These are phyloP conservation scores for Aegle marmelos DNA, from an alignment of 345 rosid genomes.

Conservation along the genomic window DNA sequence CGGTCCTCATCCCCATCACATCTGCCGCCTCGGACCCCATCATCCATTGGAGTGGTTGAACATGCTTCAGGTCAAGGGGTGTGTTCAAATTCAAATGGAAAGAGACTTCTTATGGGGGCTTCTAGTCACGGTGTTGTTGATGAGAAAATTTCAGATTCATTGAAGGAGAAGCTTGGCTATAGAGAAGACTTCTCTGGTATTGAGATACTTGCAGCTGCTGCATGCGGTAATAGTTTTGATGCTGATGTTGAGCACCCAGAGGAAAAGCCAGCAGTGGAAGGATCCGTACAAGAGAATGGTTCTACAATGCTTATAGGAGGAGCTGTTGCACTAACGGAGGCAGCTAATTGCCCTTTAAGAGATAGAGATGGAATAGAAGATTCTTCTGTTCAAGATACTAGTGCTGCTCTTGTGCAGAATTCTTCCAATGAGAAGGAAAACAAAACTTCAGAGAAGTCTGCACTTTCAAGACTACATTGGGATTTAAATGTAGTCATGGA, in stretches of 20 bases:
- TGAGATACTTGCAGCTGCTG: constrained; percentile 53
- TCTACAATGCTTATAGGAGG: constrained; percentile 15
- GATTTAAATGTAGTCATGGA: constrained; percentile 52
- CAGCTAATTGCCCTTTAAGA: constrained; percentile 17
- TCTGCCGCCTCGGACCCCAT: constrained; percentile 7
- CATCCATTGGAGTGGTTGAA: constrained; percentile 16
- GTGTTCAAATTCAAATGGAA: neutral
- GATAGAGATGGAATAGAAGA: constrained; percentile 18
- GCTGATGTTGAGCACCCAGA: constrained; percentile 18
- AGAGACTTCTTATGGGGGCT: constrained; percentile 3
- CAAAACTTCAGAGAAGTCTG: constrained; percentile 8
- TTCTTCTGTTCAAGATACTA: constrained; percentile 23
- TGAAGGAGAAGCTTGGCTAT: constrained; percentile 20
- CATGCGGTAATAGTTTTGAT: constrained; percentile 37
- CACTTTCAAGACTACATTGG: constrained; percentile 33
- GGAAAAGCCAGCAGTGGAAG: constrained; percentile 16
- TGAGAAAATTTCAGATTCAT: constrained; percentile 11
- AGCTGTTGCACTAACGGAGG: constrained; percentile 12
- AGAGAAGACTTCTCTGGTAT: constrained; percentile 58
- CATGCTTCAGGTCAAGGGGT: constrained; percentile 11
- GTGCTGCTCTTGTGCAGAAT: constrained; percentile 13
- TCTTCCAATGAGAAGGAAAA: constrained; percentile 11
- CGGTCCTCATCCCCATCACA: constrained; percentile 26
- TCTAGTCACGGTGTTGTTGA: constrained; percentile 9
- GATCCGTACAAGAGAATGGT: constrained; percentile 3